phyloP scores from a whole-genome alignment of 2,329 filamentous ascomycete species.

The Diaporthe australafricana region DNA sequence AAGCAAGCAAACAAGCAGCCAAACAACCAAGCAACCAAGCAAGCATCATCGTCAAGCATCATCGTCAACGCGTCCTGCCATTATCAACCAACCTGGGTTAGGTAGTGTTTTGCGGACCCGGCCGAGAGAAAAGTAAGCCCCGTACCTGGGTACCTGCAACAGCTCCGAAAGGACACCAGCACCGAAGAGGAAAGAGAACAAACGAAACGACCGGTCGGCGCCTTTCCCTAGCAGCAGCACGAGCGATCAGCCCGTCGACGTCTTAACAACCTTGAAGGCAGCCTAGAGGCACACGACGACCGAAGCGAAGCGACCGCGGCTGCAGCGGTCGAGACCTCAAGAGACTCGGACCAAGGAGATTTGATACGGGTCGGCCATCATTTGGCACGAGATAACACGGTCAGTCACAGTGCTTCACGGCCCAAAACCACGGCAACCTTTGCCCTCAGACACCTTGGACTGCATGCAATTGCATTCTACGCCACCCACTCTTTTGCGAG shows the following conservation, averaged over 20 bases:
- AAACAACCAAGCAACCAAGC: background rate
- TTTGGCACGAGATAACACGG: slow-evolving; percentile 15
- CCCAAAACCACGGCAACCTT: background rate
- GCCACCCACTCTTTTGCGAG: background rate
- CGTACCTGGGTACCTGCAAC: slow-evolving; percentile 3
- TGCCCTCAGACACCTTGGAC: background rate
- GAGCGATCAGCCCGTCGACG: slow-evolving; percentile 8
- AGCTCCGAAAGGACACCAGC: slow-evolving; percentile 25
- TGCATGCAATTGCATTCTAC: background rate
- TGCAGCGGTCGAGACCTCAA: slow-evolving; percentile 28
- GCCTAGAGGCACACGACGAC: background rate
- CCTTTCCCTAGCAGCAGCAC: slow-evolving; percentile 14
- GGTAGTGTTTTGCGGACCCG: slow-evolving; percentile 8
- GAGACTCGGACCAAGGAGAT: background rate
- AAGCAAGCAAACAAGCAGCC: background rate
- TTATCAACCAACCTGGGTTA: background rate
- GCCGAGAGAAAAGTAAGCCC: background rate
- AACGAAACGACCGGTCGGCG: slow-evolving; percentile 23
- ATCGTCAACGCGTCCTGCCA: slow-evolving; percentile 6
- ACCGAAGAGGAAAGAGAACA: slow-evolving; percentile 35
- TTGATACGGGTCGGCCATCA: slow-evolving; percentile 18
- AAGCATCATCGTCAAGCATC: background rate
- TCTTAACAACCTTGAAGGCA: background rate
- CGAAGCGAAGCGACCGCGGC: slow-evolving; percentile 22
- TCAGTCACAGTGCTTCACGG: slow-evolving; percentile 12